Conservation (phyloP, 352 stramenopile genomes). For the Globisporangium paroecandrum region DNA sequence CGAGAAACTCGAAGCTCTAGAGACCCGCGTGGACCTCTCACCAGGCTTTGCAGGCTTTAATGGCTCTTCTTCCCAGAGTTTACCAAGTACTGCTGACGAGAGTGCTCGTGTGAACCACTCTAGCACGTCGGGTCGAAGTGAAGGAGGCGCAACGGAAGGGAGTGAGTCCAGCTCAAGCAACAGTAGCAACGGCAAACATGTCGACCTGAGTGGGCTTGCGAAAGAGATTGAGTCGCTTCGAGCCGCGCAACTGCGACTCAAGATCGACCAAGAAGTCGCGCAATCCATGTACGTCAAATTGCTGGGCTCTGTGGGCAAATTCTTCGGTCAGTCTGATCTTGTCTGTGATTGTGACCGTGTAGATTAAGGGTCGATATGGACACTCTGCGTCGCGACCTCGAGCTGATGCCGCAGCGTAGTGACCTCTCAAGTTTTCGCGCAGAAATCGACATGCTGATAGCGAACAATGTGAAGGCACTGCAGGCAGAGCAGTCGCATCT, state of each 20-base stretch:
- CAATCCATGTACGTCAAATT: conserved; percentile 25
- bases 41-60: not conserved
- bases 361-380: conserved; percentile 42
- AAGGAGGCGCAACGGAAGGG: not conserved
- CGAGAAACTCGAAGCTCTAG: conserved; percentile 37
- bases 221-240: conserved; percentile 54
- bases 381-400: conserved; percentile 34
- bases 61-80: not conserved
- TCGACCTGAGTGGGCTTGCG: conserved; percentile 26
- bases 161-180: not conserved
- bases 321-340: not conserved
- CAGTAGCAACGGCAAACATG: conserved; percentile 12
- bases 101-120: not conserved
- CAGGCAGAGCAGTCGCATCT: conserved; percentile 28
- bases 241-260: conserved; percentile 48
- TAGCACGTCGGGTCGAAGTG: conserved; percentile 1
- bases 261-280: conserved; percentile 55
- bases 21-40: conserved; percentile 17
- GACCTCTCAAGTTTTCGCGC: conserved; percentile 42
- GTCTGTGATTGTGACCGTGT: not conserved
- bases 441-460: conserved; percentile 32
- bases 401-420: conserved; percentile 26
- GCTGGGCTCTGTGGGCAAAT: too few relatives aligned
- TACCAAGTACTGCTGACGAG: not conserved
- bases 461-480: conserved; percentile 19